These are phyloP conservation scores for Chrysoporthe deuterocubensis DNA, from an alignment of 2,329 filamentous ascomycete species.

Conservation along the genomic window DNA sequence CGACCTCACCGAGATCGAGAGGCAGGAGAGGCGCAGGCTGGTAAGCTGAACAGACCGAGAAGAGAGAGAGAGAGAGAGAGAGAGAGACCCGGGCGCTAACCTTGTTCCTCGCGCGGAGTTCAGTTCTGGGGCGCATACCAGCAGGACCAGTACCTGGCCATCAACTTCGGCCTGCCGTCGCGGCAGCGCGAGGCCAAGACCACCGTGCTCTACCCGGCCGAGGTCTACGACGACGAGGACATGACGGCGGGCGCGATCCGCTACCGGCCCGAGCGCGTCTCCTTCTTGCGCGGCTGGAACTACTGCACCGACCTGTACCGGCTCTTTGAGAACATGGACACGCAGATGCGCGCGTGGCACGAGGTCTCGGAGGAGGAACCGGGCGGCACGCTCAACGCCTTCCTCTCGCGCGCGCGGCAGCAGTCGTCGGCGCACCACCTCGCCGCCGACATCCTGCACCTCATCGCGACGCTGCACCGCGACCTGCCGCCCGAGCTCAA, in stretches of 20 bases:
- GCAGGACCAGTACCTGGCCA: conserved; percentile 9
- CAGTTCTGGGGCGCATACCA: conserved; percentile 14
- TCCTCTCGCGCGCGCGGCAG: not conserved
- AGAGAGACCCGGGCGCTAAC: too few relatives aligned
- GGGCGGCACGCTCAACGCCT: not conserved
- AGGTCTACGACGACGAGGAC: conserved; percentile 5
- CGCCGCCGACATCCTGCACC: conserved; percentile 2
- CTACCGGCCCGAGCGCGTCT: not conserved
- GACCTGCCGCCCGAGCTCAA: conserved; percentile 5
- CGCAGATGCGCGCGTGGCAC: not conserved
- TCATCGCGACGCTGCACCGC: not conserved
- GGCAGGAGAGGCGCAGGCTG: conserved; percentile 8
- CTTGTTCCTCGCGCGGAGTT: not conserved
- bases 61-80: too few relatives aligned
- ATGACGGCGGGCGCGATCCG: not conserved
- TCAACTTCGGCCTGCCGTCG: not conserved
- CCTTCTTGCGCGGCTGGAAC: conserved; percentile 11
- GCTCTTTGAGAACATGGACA: conserved; percentile 5
- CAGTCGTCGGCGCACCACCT: not conserved
- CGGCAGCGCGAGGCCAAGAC: conserved; percentile 6
- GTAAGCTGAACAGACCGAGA: conserved; percentile 4
- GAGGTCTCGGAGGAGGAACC: conserved; percentile 1
- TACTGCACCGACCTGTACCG: conserved; percentile 11
- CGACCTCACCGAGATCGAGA: conserved; percentile 5
- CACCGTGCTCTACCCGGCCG: conserved; percentile 5